A percentile compares a stretch with the other conserved stretches of the same genome.
These are phyloP conservation scores for Calocybe indica DNA, from an alignment of 768 basidiomycete species.

Conservation along the genomic window DNA sequence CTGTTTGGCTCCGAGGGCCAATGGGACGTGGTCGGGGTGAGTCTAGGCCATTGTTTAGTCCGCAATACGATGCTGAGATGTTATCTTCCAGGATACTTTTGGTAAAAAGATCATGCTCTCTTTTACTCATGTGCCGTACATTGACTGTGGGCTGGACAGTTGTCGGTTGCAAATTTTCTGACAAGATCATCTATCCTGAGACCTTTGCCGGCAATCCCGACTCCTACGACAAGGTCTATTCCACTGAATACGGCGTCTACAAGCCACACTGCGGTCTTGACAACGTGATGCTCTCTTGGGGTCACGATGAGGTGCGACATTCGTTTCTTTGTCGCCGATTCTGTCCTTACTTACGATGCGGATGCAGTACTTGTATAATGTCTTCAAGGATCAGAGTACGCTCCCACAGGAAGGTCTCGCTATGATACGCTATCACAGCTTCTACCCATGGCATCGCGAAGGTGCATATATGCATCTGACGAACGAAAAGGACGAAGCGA, in stretches of 20 bases:
- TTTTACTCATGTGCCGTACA: constrained; percentile 4
- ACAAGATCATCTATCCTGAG: constrained; percentile 76
- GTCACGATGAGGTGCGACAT: constrained; percentile 75
- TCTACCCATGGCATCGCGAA: constrained; percentile 95
- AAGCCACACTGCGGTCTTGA: constrained; percentile 75
- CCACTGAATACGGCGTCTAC: constrained; percentile 71
- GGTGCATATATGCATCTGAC: constrained; percentile 77
- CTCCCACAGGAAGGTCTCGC: constrained; percentile 79
- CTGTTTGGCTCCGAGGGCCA: constrained; percentile 85
- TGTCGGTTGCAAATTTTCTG: constrained; percentile 82
- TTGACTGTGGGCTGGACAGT: constrained; percentile 25
- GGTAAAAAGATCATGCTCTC: constrained; percentile 17
- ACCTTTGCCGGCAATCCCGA: constrained; percentile 77
- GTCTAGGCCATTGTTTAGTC: constrained; percentile 14
- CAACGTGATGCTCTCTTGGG: constrained; percentile 87
- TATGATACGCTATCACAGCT: constrained; percentile 94
- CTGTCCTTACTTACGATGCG: not conserved
- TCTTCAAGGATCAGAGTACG: constrained; percentile 75
- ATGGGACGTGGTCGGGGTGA: constrained; percentile 91
- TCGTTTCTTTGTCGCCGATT: not conserved
- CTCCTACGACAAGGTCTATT: constrained; percentile 55
- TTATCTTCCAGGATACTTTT: constrained; percentile 34
- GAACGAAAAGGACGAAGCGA: constrained; percentile 59
- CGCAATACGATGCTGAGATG: constrained; percentile 6
- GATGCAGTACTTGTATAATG: constrained; percentile 72